Evolutionary conservation across 2,329 filamentous ascomycete genomes (phyloP).

Genomic region (Cladophialophora psammophila): DNA sequence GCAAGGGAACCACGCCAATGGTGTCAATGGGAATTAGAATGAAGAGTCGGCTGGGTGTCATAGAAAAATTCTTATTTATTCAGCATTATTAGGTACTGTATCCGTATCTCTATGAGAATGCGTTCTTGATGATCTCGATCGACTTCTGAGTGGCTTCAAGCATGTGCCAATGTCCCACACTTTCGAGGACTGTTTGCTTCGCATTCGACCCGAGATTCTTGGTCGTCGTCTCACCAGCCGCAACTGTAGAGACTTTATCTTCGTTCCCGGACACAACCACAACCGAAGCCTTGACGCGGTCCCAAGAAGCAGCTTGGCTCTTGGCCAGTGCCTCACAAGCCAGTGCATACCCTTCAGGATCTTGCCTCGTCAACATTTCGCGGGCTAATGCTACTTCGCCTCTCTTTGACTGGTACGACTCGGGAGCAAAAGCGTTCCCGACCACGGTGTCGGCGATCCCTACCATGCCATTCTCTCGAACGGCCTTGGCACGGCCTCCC

Average conservation of each 20-base stretch:
- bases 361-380: constrained; percentile 44
- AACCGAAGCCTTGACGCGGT: constrained; percentile 43
- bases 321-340: constrained; percentile 57
- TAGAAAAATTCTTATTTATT: constrained; percentile 3
- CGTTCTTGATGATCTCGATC: constrained; percentile 19
- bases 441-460: constrained; percentile 49
- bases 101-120: constrained; percentile 18
- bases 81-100: neutral
- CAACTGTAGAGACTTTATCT: constrained; percentile 53
- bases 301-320: constrained; percentile 3
- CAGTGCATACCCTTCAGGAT: constrained; percentile 63
- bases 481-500: constrained; percentile 49
- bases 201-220: constrained; percentile 38
- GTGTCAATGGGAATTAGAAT: constrained; percentile 11
- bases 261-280: constrained; percentile 56
- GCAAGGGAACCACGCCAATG: constrained; percentile 5
- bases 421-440: constrained; percentile 19
- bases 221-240: constrained; percentile 43
- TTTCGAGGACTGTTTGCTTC: constrained; percentile 29
- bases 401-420: constrained; percentile 15
- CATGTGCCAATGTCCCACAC: constrained; percentile 59
- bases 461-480: constrained; percentile 55
- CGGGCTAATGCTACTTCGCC: constrained; percentile 17
- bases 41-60: neutral
- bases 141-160: constrained; percentile 54